A percentile compares a stretch with the other conserved stretches of the same genome.
Evolutionary conservation across 2,329 filamentous ascomycete genomes (phyloP).

Genomic region (Bimuria novae-zelandiae): DNA sequence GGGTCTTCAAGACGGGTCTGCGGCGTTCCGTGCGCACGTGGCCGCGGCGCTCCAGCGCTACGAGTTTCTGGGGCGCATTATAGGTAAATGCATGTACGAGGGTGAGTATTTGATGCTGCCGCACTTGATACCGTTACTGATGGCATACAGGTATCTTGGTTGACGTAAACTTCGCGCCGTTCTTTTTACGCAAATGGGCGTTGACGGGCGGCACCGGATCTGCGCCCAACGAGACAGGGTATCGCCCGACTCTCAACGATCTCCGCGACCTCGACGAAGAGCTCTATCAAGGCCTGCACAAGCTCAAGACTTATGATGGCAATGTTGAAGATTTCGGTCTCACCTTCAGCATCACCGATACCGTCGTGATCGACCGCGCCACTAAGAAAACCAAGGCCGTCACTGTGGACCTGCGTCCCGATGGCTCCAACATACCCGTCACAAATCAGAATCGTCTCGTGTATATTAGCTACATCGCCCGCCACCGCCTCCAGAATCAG

Average conservation of each 20-base stretch:
- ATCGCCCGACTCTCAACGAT: constrained; percentile 93
- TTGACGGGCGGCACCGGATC: constrained; percentile 68
- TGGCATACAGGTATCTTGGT: constrained; percentile 72
- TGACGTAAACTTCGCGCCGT: constrained; percentile 89
- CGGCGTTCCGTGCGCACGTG: constrained; percentile 63
- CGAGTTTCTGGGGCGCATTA: constrained; percentile 88
- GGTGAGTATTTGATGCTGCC: constrained; percentile 39
- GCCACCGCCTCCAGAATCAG: constrained; percentile 82
- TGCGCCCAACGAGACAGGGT: constrained; percentile 69
- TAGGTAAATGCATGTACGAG: constrained; percentile 97
- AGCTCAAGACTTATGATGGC: constrained; percentile 83
- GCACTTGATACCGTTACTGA: background rate
- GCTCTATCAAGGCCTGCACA: constrained; percentile 81
- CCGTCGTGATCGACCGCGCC: constrained; percentile 48
- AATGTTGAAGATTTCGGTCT: constrained; percentile 80
- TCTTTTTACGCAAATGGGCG: constrained; percentile 96
- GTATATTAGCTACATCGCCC: constrained; percentile 92
- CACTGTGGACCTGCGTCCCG: constrained; percentile 74
- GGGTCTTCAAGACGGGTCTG: constrained; percentile 58
- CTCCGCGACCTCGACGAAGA: constrained; percentile 88
- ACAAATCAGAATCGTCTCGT: constrained; percentile 90
- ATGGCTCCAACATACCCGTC: constrained; percentile 76
- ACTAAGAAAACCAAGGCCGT: constrained; percentile 60
- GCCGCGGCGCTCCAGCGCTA: constrained; percentile 71
- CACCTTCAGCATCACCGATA: constrained; percentile 88